A percentile compares a stretch with the other conserved stretches of the same genome.
These are phyloP conservation scores for Carex kokanica DNA, from an alignment of 176 grass and related monocot genomes.

Conservation along the genomic window DNA sequence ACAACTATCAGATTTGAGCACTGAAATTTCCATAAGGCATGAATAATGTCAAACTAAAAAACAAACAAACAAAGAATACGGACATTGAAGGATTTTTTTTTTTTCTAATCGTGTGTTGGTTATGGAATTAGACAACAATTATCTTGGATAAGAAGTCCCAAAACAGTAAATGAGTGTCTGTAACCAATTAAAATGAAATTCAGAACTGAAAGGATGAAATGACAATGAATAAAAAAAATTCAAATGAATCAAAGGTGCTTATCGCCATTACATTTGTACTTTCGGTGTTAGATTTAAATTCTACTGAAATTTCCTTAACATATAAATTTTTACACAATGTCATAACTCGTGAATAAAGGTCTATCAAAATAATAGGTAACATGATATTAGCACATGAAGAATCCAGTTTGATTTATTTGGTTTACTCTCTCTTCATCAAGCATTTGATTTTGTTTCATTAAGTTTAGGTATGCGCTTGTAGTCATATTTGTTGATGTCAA, in stretches of 20 bases:
- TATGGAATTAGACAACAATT: neutral
- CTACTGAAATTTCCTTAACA: neutral
- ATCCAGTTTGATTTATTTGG: neutral
- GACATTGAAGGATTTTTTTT: neutral
- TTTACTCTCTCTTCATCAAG: neutral
- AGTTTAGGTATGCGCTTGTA: slow-evolving; percentile 73
- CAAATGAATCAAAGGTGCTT: neutral
- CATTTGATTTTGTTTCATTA: slow-evolving; percentile 47
- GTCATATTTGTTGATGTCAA: slow-evolving; percentile 83
- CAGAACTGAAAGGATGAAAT: neutral
- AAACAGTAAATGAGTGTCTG: neutral
- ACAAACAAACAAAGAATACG: too few species aligned
- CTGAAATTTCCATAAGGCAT: too few species aligned
- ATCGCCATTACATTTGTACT: neutral
- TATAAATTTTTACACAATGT: neutral
- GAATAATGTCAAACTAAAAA: too few species aligned
- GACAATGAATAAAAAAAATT: neutral
- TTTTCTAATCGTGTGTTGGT: neutral
- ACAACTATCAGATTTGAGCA: too few species aligned
- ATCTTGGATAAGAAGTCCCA: neutral
- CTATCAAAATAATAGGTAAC: neutral
- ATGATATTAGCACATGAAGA: neutral
- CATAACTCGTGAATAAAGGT: neutral
- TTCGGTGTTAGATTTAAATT: neutral
- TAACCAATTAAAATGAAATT: neutral